phyloP scores from a whole-genome alignment of 768 basidiomycete species.

The Chalciporus sphaerocephalus region DNA sequence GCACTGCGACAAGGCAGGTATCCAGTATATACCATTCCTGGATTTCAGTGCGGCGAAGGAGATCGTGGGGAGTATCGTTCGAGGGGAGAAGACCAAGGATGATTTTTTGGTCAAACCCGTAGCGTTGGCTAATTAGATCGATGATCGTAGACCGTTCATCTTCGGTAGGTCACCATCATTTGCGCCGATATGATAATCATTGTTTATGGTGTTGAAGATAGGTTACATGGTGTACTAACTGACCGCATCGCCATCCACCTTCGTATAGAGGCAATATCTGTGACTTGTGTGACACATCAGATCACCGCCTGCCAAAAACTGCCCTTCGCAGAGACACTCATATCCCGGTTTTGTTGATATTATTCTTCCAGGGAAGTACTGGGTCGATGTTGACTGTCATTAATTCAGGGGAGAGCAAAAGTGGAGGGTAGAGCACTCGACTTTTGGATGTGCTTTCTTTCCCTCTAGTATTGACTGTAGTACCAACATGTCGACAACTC shows the following conservation, averaged over 20 bases:
- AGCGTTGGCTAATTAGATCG: neutral
- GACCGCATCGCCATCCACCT: neutral
- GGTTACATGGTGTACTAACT: too few relatives aligned
- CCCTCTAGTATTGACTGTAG: too few relatives aligned
- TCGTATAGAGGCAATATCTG: neutral
- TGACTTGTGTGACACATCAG: too few relatives aligned
- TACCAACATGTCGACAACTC: too few relatives aligned
- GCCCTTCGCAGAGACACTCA: too few relatives aligned
- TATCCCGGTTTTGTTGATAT: too few relatives aligned
- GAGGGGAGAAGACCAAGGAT: constrained; percentile 44
- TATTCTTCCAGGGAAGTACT: too few relatives aligned
- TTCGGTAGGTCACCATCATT: neutral
- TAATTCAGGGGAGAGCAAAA: too few relatives aligned
- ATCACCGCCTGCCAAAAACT: too few relatives aligned
- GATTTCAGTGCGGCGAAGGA: constrained; percentile 63
- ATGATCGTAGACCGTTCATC: neutral
- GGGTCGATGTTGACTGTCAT: too few relatives aligned
- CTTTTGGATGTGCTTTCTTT: too few relatives aligned
- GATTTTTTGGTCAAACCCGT: constrained; percentile 18
- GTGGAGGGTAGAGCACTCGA: too few relatives aligned
- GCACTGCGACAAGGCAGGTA: constrained; percentile 76
- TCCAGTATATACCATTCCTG: constrained; percentile 73
- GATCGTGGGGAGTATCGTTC: constrained; percentile 64
- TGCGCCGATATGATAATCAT: neutral
- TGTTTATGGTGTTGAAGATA: neutral